Evolutionary conservation across 306 rosid species (phyloP), one percentile per base, ranked within the genome.

Genomic region (Glycyrrhiza uralensis): DNA sequence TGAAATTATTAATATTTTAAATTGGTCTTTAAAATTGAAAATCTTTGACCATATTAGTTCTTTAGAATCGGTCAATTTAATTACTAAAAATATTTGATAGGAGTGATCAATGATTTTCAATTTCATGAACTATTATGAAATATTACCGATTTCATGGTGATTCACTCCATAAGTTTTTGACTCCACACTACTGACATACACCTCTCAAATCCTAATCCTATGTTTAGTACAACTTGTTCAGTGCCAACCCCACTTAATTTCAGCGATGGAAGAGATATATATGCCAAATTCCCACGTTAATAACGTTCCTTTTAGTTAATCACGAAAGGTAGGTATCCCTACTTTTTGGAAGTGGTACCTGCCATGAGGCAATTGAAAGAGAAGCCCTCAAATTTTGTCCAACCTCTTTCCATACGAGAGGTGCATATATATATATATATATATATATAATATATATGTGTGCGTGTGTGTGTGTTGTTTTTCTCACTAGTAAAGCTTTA

Each of bases 221-320:
- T 59, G 45, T 35, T n/a, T 8, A 33, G 69, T 11, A 9, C 39
- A 46, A 55, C 9, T 58, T 45, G 63, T 28, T 62, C 1, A 39
- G 29, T 64, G 79, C 57, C 73, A 38, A 65, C 45, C 66, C 73
- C 73, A 75, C 66, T 75, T n/a, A n/a, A n/a, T n/a, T 74, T 65
- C 5, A 22, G 62, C 51, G n/a, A 1, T 30, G 38, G 47, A 33
- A 59, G 38, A 59, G 30, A 62, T 72, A 59, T 59, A 45, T 42
- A 51, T 52, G 57, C 58, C 73, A 29, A 75, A 65, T 39, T 54
- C 49, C 17, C 35, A 65, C 57, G 29, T 39, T 65, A 20, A 75
- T 42, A 57, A 42, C 38, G 15, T 42, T 64, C 12, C 7, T 52
- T 24, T 54, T 50, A 32, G 38, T 54, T 64, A 66, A 42, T 55